Evolutionary conservation across 2,329 filamentous ascomycete species (phyloP), one percentile per base, ranked within the genome.

Genomic region (Penicillium sp.): DNA sequence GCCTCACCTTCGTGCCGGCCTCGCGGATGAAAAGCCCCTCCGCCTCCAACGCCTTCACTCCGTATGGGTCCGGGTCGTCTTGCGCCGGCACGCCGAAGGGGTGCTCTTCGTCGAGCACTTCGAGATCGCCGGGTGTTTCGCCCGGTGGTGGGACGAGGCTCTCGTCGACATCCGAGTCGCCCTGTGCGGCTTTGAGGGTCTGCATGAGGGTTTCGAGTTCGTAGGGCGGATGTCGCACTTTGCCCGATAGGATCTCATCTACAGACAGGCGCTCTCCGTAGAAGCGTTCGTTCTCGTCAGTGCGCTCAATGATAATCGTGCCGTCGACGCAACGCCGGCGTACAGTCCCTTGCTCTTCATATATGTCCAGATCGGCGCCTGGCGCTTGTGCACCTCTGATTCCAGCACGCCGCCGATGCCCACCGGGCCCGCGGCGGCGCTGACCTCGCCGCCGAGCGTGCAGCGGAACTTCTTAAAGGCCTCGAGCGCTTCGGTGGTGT

Each of bases 311-410:
- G 46, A 96, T 82, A 10, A 96, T 84, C 0, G 91, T 96, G 24
- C 92, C 92, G 67, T 96, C 92, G 32, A 96, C 82, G 92, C 89
- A 1, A 96, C 83, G 29, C 91, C 91, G 1, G 90, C 92, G 67
- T 95, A 96, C 63, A 96, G 86, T 4, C 92, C 92, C 49, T 91
- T 85, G 45, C 88, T 92, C 77, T 96, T 96, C 75, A 96, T 85
- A 71, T 96, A 96, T 29, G 86, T 91, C 80, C 88, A 93, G 6
- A 92, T 81, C 0, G 90, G 89, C 27, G 88, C 80, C 60, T 86
- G 86, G 45, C 84, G 79, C 72, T 87, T 87, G 70, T 87, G 84
- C 1, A 90, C 66, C 60, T 88, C 85, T 0, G 83, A 83, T 40
- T 93, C 90, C 3, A 94, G 75, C 1, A 88, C 79, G 8, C 87